Conservation (phyloP, 495 filamentous ascomycete genomes). For the Xylaria nigripes region DNA sequence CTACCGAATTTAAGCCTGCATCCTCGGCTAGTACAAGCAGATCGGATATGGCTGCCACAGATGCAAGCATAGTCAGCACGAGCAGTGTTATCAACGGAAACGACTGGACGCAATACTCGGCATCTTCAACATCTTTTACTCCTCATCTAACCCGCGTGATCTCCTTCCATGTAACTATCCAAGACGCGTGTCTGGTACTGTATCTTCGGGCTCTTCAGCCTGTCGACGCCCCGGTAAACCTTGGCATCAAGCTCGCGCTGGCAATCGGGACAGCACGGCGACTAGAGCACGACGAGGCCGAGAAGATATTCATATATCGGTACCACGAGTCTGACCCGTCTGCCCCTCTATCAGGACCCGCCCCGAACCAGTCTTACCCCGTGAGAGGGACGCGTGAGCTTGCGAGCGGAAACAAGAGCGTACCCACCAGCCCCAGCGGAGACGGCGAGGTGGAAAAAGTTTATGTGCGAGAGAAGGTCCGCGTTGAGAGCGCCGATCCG, state of each 20-base stretch:
- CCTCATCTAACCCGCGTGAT: constrained; percentile 43
- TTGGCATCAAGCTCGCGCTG: constrained; percentile 43
- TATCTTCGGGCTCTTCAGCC: constrained; percentile 72
- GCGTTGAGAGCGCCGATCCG: constrained; percentile 86
- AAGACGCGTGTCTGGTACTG: constrained; percentile 69
- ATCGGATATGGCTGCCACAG: not conserved
- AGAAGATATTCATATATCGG: constrained; percentile 56
- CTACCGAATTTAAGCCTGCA: not conserved
- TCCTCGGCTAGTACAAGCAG: constrained; percentile 23
- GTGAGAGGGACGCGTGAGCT: not conserved
- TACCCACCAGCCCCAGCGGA: not conserved
- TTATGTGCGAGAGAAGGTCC: constrained; percentile 78
- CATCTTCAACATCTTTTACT: constrained; percentile 27
- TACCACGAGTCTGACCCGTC: constrained; percentile 14
- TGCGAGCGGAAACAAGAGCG: not conserved
- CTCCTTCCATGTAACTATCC: constrained; percentile 67
- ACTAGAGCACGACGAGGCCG: constrained; percentile 74
- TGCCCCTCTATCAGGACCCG: not conserved
- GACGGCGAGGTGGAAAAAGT: constrained; percentile 46
- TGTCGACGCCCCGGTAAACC: constrained; percentile 39
- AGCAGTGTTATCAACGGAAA: constrained; percentile 2
- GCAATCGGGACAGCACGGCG: constrained; percentile 51
- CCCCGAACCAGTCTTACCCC: constrained; percentile 3
- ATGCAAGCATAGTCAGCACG: constrained; percentile 1
- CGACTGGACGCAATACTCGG: constrained; percentile 12